A percentile compares a stretch with the other conserved stretches of the same genome.
These are phyloP conservation scores for Cercospora sojina DNA, from an alignment of 2,329 filamentous ascomycete species.

Conservation along the genomic window DNA sequence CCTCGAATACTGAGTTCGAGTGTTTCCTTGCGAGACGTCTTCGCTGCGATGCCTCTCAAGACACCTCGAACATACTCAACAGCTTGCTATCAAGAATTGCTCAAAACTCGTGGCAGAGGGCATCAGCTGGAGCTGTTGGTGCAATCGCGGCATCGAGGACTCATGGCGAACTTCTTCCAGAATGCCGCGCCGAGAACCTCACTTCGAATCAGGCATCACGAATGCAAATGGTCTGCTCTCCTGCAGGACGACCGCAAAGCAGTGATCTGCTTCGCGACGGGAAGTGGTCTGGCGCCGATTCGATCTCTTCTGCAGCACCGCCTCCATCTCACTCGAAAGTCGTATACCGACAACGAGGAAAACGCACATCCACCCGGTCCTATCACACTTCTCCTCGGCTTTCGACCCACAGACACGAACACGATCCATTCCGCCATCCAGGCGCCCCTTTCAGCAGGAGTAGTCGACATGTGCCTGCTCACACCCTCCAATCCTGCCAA, in stretches of 20 bases:
- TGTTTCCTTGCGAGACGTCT: not conserved
- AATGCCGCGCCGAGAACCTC: not conserved
- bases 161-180: not conserved
- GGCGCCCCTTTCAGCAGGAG: not conserved
- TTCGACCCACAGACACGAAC: not conserved
- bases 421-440: not conserved
- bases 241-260: not conserved
- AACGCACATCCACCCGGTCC: not conserved
- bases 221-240: not conserved
- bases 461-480: not conserved
- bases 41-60: not conserved
- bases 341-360: not conserved
- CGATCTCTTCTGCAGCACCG: not conserved
- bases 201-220: not conserved
- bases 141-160: not conserved
- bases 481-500: not conserved
- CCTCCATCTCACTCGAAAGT: not conserved
- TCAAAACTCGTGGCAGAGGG: not conserved
- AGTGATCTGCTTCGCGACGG: slow-evolving; percentile 1
- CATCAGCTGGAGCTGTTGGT: not conserved
- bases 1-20: not conserved
- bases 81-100: not conserved
- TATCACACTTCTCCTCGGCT: not conserved
- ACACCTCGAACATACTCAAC: not conserved
- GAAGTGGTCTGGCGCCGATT: not conserved